phyloP scores from a whole-genome alignment of 2,329 filamentous ascomycete genomes.

The Aspergillus clavatus region DNA sequence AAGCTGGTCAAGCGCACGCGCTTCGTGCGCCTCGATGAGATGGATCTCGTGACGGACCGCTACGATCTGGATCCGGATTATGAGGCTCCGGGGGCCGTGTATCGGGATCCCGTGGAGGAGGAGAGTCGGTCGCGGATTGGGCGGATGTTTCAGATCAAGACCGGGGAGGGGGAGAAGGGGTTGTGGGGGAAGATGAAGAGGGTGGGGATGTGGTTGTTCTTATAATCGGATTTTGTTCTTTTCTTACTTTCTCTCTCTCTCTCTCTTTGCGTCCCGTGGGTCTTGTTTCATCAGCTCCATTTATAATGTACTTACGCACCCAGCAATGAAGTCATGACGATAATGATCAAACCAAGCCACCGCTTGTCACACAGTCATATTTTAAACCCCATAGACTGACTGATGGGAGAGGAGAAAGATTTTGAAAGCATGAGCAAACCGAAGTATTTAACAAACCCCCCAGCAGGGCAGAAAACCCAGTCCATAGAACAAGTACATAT shows the following conservation, averaged over 20 bases:
- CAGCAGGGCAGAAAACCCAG: no score
- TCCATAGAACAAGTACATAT: no score
- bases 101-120: conserved; percentile 23
- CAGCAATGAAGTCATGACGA: no score
- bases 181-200: conserved; percentile 24
- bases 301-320: no score
- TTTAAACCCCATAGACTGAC: no score
- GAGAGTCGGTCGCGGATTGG: conserved; percentile 7
- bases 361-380: no score
- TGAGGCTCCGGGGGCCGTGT: conserved; percentile 17
- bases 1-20: conserved; percentile 48
- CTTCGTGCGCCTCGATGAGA: conserved; percentile 43
- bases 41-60: conserved; percentile 51
- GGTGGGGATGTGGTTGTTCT: conserved; percentile 38
- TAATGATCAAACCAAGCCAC: no score
- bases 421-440: no score
- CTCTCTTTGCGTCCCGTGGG: not conserved
- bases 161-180: conserved; percentile 7
- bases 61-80: conserved; percentile 15
- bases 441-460: no score
- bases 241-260: no score
- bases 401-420: no score
- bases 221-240: conserved; percentile 16
- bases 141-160: conserved; percentile 18
- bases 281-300: no score